Conservation (phyloP, 2,329 filamentous ascomycete genomes). For the Exophiala oligosperma region DNA sequence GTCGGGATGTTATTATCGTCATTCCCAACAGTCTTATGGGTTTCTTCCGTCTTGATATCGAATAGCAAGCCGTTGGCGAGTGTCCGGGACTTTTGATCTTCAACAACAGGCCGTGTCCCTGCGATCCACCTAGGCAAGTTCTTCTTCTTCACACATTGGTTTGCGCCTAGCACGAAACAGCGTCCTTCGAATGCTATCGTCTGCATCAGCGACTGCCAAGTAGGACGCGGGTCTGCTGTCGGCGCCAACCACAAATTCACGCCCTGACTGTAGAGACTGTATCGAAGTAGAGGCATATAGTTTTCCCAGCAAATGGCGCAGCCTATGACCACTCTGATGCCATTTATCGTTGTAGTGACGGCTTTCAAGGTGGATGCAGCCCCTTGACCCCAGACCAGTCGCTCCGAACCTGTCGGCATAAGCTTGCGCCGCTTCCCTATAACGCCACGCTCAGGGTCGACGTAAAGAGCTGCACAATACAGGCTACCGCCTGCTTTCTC, state of each 20-base stretch:
- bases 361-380: constrained; percentile 75
- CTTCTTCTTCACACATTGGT: constrained; percentile 70
- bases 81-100: not conserved
- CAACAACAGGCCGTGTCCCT: constrained; percentile 26
- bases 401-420: constrained; percentile 84
- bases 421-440: constrained; percentile 89
- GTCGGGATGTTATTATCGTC: not conserved
- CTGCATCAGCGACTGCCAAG: constrained; percentile 79
- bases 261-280: constrained; percentile 83
- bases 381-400: constrained; percentile 87
- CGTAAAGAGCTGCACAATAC: constrained; percentile 81
- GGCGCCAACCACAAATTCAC: constrained; percentile 90
- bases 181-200: constrained; percentile 80
- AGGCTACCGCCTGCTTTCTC: constrained; percentile 79
- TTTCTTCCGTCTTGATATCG: too few relatives aligned
- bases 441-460: constrained; percentile 70
- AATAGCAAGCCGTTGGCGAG: too few relatives aligned
- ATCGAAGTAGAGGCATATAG: constrained; percentile 87
- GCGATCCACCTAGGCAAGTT: constrained; percentile 60
- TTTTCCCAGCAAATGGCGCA: constrained; percentile 96
- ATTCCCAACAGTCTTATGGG: too few relatives aligned
- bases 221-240: constrained; percentile 79
- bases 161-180: constrained; percentile 81
- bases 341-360: constrained; percentile 75
- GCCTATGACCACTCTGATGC: constrained; percentile 75